Evolutionary conservation across 768 basidiomycete genomes (phyloP), one percentile per base, ranked within the genome.

Genomic region (Xanthoconium purpureum): DNA sequence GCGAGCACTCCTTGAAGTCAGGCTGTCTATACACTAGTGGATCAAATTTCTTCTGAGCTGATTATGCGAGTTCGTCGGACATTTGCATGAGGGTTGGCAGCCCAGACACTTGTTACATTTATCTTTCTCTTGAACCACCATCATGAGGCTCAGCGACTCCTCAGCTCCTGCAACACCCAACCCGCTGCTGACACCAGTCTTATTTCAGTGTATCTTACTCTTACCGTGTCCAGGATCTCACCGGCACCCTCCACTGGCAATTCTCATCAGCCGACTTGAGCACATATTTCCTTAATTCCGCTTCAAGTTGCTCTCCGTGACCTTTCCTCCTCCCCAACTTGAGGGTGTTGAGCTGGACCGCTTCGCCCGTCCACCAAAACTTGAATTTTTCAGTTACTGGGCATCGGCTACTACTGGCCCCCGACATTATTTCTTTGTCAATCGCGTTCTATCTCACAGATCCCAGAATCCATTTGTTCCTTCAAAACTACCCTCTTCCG

Each of bases 161-260:
- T 3, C n/a, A 17, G 8, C 20, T 9, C 17, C 42, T 8, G 12
- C 20, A 17, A 10, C 45, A 9, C 29, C 17, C 18, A 52, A 28
- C 42, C 33, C 51, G 6, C 33, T 35, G 35, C 36, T 52, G 15
- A 36, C 29, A n/a, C 43, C 33, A 29, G 51, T 45, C 6, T 18
- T 45, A 18, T 52, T 52, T n/a, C 43, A 37, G 4, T 37, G 28
- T n/a, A 37, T 52, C 17, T 29, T 46, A 46, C 45, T 10, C 45
- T 17, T 17, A n/a, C 11, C 45, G 17, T 33, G 12, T 46, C 18
- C 15, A 10, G 17, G 45, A 46, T n/a, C 29, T 46, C 30, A 11
- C 2, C 7, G 5, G n/a, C n/a, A n/a, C n/a, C n/a, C n/a, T 46
- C n/a, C n/a, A n/a, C n/a, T n/a, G n/a, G n/a, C n/a, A n/a, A n/a